phyloP scores from a whole-genome alignment of 2,329 filamentous ascomycete species.

The Tolypocladium paradoxum region DNA sequence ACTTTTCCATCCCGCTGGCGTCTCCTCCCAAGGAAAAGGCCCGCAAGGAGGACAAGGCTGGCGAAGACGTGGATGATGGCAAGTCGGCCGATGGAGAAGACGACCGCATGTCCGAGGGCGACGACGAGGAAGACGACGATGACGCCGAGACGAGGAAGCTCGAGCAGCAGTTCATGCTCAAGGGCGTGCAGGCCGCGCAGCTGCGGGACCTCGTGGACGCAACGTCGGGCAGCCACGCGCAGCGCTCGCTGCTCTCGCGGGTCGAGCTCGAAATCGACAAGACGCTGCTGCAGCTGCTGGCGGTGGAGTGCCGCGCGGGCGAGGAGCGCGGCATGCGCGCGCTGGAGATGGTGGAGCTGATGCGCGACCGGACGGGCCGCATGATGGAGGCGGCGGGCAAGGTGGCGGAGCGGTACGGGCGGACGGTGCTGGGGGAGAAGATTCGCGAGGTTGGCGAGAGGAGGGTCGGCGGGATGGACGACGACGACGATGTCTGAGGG shows the following conservation, averaged over 20 bases:
- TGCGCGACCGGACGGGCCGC: slow-evolving; percentile 73
- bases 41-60: slow-evolving; percentile 17
- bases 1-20: slow-evolving; percentile 74
- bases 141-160: slow-evolving; percentile 48
- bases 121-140: slow-evolving; percentile 20
- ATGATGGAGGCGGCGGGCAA: slow-evolving; percentile 90
- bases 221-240: slow-evolving; percentile 45
- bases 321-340: slow-evolving; percentile 94
- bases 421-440: slow-evolving; percentile 74
- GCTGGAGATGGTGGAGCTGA: slow-evolving; percentile 76
- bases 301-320: slow-evolving; percentile 79
- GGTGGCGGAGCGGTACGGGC: slow-evolving; percentile 76
- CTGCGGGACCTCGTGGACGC: slow-evolving; percentile 63
- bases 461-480: slow-evolving; percentile 49
- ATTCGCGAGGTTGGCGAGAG: slow-evolving; percentile 76
- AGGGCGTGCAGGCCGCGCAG: slow-evolving; percentile 60
- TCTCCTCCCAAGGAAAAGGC: slow-evolving; percentile 31
- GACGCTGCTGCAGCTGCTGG: slow-evolving; percentile 77
- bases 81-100: slow-evolving; percentile 26
- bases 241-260: slow-evolving; percentile 56
- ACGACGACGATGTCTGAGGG: slow-evolving; percentile 30
- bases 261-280: slow-evolving; percentile 85
- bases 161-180: slow-evolving; percentile 73
- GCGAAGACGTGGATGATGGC: slow-evolving; percentile 22
- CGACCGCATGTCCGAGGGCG: slow-evolving; percentile 21